phyloP scores from a whole-genome alignment of 768 basidiomycete genomes.

The Calocybe gangraenosa region DNA sequence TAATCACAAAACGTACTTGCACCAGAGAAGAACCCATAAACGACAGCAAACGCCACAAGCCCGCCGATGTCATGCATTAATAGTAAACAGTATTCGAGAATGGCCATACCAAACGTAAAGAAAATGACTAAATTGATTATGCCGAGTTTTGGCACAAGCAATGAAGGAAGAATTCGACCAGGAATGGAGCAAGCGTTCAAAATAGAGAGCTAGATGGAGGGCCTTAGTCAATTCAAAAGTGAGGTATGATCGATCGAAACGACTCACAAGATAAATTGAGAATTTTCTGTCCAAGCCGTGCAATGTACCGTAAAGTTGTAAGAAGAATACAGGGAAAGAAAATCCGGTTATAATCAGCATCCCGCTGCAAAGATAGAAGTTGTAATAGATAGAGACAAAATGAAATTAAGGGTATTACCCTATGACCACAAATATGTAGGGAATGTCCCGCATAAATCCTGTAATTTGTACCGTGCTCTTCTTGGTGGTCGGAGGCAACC shows the following conservation, averaged over 20 bases:
- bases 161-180: constrained; percentile 43
- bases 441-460: constrained; percentile 26
- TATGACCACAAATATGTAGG: constrained; percentile 22
- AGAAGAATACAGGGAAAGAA: constrained; percentile 44
- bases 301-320: constrained; percentile 31
- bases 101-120: constrained; percentile 26
- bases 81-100: constrained; percentile 37
- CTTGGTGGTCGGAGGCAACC: constrained; percentile 28
- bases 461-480: constrained; percentile 19
- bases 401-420: constrained; percentile 10
- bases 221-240: background rate
- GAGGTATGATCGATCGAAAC: background rate
- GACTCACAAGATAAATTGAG: constrained; percentile 1
- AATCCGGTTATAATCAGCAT: constrained; percentile 29
- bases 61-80: constrained; percentile 30
- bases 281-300: constrained; percentile 1
- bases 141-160: constrained; percentile 36
- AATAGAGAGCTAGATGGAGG: constrained; percentile 37
- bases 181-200: constrained; percentile 48
- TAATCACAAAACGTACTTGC: constrained; percentile 18
- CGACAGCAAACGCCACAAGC: constrained; percentile 32
- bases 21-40: constrained; percentile 47
- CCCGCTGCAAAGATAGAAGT: constrained; percentile 9
- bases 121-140: constrained; percentile 36
- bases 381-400: background rate